Conservation (phyloP, 305 asterid genomes). For the Coffea humblotiana region DNA sequence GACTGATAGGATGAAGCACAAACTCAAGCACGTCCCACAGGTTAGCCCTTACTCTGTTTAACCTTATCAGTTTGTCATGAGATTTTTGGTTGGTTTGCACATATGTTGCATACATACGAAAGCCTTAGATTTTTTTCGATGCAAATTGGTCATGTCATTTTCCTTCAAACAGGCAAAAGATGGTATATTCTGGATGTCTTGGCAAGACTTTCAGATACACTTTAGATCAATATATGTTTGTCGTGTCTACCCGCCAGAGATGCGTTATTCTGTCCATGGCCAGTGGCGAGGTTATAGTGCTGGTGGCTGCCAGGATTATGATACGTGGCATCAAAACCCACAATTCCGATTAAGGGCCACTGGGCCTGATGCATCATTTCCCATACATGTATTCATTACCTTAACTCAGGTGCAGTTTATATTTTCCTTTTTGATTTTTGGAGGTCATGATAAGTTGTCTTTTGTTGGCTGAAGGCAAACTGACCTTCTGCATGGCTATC, state of each 20-base stretch:
- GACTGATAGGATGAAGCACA: constrained; percentile 99
- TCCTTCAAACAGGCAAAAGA: constrained; percentile 71
- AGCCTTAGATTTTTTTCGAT: neutral
- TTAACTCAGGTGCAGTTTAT: constrained; percentile 70
- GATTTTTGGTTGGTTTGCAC: neutral
- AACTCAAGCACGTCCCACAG: constrained; percentile 95
- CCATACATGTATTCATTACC: constrained; percentile 94
- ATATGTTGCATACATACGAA: too few species aligned
- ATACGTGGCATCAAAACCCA: constrained; percentile 99
- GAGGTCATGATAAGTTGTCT: neutral
- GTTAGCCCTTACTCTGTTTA: constrained; percentile 31
- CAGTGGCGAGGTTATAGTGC: constrained; percentile 99
- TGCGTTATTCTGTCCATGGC: constrained; percentile 92
- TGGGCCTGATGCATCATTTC: constrained; percentile 92
- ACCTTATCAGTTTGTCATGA: neutral
- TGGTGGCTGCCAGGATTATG: constrained; percentile 99
- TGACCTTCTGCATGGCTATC: constrained; percentile 13
- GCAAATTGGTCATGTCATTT: neutral
- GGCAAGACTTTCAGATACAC: constrained; percentile 99
- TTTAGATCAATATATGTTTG: constrained; percentile 96
- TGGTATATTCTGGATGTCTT: constrained; percentile 99
- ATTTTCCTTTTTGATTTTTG: neutral
- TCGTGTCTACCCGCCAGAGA: constrained; percentile 98
- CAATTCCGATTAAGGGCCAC: constrained; percentile 90
- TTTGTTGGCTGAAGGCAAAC: constrained; percentile 17